Evolutionary conservation across 257 asterid genomes (phyloP).

Genomic region (Gentiana macrophylla): DNA sequence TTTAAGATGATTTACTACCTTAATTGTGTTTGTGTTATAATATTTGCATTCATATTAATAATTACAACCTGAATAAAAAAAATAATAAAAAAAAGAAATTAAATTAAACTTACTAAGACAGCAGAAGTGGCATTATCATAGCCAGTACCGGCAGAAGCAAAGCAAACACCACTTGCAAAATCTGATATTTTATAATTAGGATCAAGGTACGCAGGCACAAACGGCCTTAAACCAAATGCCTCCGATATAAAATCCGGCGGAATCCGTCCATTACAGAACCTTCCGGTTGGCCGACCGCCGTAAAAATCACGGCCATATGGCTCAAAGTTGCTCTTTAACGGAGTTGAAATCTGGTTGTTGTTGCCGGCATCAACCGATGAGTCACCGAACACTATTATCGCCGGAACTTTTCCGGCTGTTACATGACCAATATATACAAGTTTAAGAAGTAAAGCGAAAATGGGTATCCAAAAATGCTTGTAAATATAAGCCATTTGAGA

Average conservation of each 20-base stretch:
- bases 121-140: constrained; percentile 65
- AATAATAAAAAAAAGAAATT: too few relatives aligned
- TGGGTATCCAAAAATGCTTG: background rate
- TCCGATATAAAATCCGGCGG: constrained; percentile 82
- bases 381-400: constrained; percentile 86
- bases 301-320: constrained; percentile 88
- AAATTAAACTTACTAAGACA: constrained; percentile 56
- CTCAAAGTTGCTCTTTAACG: constrained; percentile 68
- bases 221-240: constrained; percentile 68
- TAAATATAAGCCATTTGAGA: background rate
- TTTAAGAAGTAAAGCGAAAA: background rate
- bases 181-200: constrained; percentile 53
- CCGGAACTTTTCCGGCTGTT: constrained; percentile 38
- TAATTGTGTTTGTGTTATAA: too few relatives aligned
- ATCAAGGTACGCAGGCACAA: constrained; percentile 86
- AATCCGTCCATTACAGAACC: constrained; percentile 76
- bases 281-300: constrained; percentile 66
- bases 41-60: too few relatives aligned
- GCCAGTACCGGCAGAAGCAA: constrained; percentile 93
- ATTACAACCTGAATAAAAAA: too few relatives aligned
- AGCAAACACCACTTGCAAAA: constrained; percentile 70
- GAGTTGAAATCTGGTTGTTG: constrained; percentile 64
- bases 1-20: too few relatives aligned
- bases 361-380: constrained; percentile 89
- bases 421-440: background rate